A percentile compares a stretch with the other conserved stretches of the same genome.
These are phyloP conservation scores for Cladophialophora yegresii DNA, from an alignment of 2,329 filamentous ascomycete genomes.

Conservation along the genomic window DNA sequence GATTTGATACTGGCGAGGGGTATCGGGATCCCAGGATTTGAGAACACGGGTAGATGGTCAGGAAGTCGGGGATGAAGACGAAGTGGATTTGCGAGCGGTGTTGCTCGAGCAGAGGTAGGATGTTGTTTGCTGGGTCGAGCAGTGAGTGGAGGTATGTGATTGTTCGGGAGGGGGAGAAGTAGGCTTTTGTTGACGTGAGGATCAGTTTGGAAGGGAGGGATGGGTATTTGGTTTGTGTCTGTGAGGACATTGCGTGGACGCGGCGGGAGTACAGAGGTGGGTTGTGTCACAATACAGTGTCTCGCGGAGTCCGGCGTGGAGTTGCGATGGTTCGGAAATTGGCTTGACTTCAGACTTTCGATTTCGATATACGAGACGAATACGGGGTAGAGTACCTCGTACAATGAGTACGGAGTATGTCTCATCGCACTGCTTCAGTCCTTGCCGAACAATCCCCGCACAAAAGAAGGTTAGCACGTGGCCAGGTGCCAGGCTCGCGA, in stretches of 20 bases:
- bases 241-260: not conserved
- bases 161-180: constrained; percentile 70
- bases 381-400: no score
- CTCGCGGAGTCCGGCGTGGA: not conserved
- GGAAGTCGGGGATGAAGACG: constrained; percentile 76
- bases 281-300: no score
- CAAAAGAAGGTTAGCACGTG: no score
- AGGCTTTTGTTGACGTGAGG: constrained; percentile 77
- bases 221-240: constrained; percentile 35
- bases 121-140: constrained; percentile 51
- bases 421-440: no score
- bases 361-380: no score
- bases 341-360: not conserved
- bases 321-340: not conserved
- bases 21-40: constrained; percentile 41
- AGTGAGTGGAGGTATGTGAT: constrained; percentile 57
- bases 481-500: no score
- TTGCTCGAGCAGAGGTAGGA: constrained; percentile 40
- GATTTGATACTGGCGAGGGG: constrained; percentile 18
- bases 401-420: no score
- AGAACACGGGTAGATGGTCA: constrained; percentile 60
- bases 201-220: constrained; percentile 62
- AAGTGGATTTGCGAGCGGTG: constrained; percentile 62
- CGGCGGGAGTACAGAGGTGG: not conserved
- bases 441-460: no score